Percentiles rank a stretch among this genome's conserved stretches.
These are phyloP conservation scores for Colletotrichum chlorophyti DNA, from an alignment of 2,329 filamentous ascomycete genomes.

Conservation along the genomic window DNA sequence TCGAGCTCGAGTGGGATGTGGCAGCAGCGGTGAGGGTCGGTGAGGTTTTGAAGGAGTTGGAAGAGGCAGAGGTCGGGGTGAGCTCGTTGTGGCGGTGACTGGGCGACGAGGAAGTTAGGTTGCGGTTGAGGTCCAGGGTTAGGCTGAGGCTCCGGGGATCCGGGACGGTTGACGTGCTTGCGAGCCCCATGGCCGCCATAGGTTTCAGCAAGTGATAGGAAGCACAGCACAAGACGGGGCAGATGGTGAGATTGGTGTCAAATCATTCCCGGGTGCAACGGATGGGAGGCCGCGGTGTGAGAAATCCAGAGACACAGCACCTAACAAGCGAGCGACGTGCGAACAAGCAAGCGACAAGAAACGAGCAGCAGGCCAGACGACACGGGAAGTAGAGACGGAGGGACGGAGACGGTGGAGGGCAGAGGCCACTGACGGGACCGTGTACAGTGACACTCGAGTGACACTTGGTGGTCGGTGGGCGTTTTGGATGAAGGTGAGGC, in stretches of 20 bases:
- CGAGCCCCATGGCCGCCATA: slow-evolving; percentile 27
- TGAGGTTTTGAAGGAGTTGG: slow-evolving; percentile 24
- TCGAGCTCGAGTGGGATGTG: background rate
- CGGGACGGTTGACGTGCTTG: slow-evolving; percentile 28
- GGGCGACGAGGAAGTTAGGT: slow-evolving; percentile 7
- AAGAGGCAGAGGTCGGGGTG: slow-evolving; percentile 1
- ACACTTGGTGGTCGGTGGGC: slow-evolving; percentile 2
- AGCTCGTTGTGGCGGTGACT: slow-evolving; percentile 22
- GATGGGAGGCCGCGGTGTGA: background rate
- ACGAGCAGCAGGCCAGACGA: background rate
- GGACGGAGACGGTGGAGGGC: background rate
- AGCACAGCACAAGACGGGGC: background rate
- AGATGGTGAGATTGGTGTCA: slow-evolving; percentile 3
- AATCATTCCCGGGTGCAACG: slow-evolving; percentile 22
- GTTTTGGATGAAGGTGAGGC: slow-evolving; percentile 25
- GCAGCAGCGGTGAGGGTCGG: slow-evolving; percentile 17
- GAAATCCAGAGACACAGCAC: slow-evolving; percentile 5
- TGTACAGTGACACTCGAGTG: slow-evolving; percentile 19
- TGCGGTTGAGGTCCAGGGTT: background rate
- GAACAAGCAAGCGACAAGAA: background rate
- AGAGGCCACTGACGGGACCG: background rate
- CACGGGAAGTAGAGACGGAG: background rate
- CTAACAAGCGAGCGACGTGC: background rate
- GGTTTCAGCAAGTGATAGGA: slow-evolving; percentile 15
- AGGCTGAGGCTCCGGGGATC: slow-evolving; percentile 25